phyloP scores from a whole-genome alignment of 2,329 filamentous ascomycete species.

The Fusarium protoensiforme region DNA sequence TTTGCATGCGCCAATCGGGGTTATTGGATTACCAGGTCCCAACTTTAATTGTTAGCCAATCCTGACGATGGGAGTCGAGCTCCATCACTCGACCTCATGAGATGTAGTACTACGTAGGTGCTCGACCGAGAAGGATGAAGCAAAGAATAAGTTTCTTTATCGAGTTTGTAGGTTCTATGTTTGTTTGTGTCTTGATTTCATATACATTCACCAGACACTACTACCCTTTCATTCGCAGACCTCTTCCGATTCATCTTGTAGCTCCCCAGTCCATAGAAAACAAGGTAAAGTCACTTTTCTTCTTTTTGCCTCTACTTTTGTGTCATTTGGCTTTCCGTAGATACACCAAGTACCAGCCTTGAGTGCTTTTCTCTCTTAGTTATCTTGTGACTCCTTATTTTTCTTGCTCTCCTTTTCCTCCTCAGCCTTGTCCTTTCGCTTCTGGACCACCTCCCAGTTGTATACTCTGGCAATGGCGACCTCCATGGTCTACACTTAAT shows the following conservation, averaged over 20 bases:
- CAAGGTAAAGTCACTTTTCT: conserved; percentile 6
- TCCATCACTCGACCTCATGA: background rate
- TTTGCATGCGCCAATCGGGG: conserved; percentile 43
- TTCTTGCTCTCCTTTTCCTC: conserved; percentile 60
- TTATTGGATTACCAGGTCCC: conserved; percentile 18
- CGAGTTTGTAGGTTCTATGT: background rate
- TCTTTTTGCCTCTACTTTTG: conserved; percentile 23
- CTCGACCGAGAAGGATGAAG: background rate
- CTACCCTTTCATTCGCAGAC: background rate
- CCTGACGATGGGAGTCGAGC: background rate
- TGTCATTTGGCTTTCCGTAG: conserved; percentile 20
- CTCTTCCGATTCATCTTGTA: background rate
- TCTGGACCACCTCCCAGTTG: conserved; percentile 98
- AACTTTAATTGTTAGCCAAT: conserved; percentile 15
- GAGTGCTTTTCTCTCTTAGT: conserved; percentile 30
- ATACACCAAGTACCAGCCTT: conserved; percentile 19
- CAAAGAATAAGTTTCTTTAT: background rate
- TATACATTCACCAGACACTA: background rate
- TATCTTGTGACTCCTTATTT: conserved; percentile 48
- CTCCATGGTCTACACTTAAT: conserved; percentile 80
- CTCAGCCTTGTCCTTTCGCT: conserved; percentile 86
- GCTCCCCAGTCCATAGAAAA: background rate
- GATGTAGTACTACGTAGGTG: background rate
- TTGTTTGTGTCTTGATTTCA: background rate
- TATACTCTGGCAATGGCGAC: conserved; percentile 97